These are phyloP conservation scores for Diaporthe helianthi DNA, from an alignment of 2,329 filamentous ascomycete species.

Conservation along the genomic window DNA sequence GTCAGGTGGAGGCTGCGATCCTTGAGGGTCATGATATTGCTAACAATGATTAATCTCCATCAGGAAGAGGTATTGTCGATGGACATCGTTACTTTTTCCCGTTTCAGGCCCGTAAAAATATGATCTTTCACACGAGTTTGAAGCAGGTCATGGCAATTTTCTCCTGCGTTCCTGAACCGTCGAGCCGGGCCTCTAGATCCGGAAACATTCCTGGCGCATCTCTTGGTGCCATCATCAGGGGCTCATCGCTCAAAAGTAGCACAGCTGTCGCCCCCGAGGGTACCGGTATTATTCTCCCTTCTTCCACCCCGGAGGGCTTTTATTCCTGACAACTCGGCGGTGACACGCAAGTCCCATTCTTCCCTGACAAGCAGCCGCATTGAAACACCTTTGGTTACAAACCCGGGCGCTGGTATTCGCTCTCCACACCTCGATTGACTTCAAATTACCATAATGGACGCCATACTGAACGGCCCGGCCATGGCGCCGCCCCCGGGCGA, in stretches of 20 bases:
- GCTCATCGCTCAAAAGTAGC: neutral
- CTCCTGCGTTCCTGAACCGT: neutral
- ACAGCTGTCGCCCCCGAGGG: neutral
- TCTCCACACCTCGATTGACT: neutral
- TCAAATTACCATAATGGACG: slow-evolving; percentile 1
- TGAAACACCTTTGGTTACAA: neutral
- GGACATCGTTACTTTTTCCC: neutral
- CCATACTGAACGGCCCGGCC: slow-evolving; percentile 20
- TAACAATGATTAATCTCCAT: slow-evolving; percentile 10
- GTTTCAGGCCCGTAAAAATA: slow-evolving; percentile 9
- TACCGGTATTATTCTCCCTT: neutral
- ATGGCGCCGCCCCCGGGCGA: slow-evolving; percentile 24
- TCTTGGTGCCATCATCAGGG: neutral
- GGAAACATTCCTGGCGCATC: slow-evolving; percentile 9
- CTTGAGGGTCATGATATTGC: neutral
- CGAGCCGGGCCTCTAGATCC: slow-evolving; percentile 4
- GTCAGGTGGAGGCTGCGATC: neutral
- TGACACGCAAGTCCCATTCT: neutral
- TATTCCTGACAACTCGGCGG: neutral
- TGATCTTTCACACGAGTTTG: neutral
- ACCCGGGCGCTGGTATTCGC: slow-evolving; percentile 2
- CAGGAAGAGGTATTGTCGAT: slow-evolving; percentile 4
- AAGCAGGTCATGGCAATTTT: slow-evolving; percentile 5
- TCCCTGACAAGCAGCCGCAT: slow-evolving; percentile 3
- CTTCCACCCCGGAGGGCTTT: neutral